These are phyloP conservation scores for Kickxella alabastrina DNA, from an alignment of 192 early-diverging fungal species.

Conservation along the genomic window DNA sequence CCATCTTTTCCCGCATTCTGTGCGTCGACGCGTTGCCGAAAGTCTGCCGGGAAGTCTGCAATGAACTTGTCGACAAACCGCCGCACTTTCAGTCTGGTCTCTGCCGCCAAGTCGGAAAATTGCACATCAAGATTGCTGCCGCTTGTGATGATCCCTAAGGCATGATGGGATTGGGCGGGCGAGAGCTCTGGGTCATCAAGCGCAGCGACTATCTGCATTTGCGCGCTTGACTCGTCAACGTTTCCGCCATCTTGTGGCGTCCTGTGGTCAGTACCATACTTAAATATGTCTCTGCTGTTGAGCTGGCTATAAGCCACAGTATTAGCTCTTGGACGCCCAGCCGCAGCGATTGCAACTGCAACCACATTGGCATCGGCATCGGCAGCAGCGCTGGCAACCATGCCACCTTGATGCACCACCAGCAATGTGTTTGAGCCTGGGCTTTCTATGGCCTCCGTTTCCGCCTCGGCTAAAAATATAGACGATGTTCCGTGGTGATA, in stretches of 20 bases:
- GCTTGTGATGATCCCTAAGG: slow-evolving; percentile 9
- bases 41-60: slow-evolving; percentile 19
- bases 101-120: slow-evolving; percentile 20
- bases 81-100: slow-evolving; percentile 21
- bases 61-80: slow-evolving; percentile 33
- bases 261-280: no score
- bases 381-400: not conserved
- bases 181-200: slow-evolving; percentile 14
- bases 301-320: slow-evolving; percentile 29
- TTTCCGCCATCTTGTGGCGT: slow-evolving; percentile 31
- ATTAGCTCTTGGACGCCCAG: slow-evolving; percentile 18
- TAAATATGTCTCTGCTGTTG: no score
- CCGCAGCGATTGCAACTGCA: not conserved
- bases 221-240: slow-evolving; percentile 8
- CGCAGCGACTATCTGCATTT: not conserved
- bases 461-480: no score
- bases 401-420: no score
- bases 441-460: no score
- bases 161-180: slow-evolving; percentile 12
- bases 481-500: slow-evolving; percentile 3
- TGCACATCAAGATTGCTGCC: slow-evolving; percentile 23
- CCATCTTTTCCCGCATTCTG: slow-evolving; percentile 18
- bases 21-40: slow-evolving; percentile 37
- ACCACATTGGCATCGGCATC: no score
- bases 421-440: no score